These are phyloP conservation scores for Eucalyptus sp. DNA, from an alignment of 345 rosid species.

Conservation along the genomic window DNA sequence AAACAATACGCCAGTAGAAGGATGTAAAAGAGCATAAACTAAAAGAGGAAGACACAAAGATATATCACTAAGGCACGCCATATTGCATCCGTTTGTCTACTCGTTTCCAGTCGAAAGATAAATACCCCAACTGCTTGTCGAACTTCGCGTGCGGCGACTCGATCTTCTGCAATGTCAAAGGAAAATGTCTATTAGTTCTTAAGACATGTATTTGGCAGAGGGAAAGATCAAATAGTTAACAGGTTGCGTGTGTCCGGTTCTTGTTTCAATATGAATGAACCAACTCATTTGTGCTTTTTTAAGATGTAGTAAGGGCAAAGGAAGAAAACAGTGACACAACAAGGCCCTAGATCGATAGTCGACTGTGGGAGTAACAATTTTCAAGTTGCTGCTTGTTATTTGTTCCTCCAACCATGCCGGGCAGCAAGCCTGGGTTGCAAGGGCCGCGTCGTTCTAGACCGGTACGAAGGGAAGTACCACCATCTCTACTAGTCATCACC, in stretches of 20 bases:
- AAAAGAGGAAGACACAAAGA: neutral
- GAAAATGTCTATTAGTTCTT: neutral
- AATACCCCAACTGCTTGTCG: constrained; percentile 9
- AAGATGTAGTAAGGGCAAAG: neutral
- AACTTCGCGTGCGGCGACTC: constrained; percentile 44
- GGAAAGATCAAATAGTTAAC: neutral
- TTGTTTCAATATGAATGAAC: neutral
- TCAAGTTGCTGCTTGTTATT: neutral
- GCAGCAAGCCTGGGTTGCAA: neutral
- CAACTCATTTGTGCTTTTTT: neutral
- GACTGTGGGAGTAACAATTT: neutral
- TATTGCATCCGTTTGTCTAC: neutral
- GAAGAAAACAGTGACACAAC: neutral
- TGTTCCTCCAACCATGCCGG: neutral
- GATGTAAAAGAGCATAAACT: neutral
- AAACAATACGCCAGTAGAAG: neutral
- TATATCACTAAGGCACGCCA: neutral
- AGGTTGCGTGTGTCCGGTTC: neutral
- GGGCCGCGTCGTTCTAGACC: neutral
- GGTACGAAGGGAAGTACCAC: accelerated
- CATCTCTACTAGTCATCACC: neutral
- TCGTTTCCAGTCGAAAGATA: neutral
- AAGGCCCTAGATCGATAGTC: neutral
- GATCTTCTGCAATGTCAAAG: constrained; percentile 28
- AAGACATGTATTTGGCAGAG: neutral